phyloP scores from a whole-genome alignment of 208 protist species.

The Leishmania aethiopica region DNA sequence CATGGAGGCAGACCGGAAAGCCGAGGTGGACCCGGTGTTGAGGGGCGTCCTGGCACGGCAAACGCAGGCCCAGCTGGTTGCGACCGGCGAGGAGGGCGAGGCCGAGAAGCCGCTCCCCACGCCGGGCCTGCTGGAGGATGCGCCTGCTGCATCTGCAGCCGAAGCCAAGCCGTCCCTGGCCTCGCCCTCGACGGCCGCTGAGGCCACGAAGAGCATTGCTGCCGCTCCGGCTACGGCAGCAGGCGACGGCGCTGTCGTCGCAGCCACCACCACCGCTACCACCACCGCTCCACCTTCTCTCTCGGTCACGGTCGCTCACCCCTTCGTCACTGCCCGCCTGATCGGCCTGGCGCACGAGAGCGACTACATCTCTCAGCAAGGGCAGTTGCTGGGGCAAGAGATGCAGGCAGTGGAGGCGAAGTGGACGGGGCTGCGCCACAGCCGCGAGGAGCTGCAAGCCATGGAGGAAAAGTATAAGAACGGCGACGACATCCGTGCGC shows the following conservation, averaged over 20 bases:
- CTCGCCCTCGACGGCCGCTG: neutral
- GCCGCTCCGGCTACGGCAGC: neutral
- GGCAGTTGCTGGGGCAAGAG: conserved; percentile 52
- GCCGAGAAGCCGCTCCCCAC: neutral
- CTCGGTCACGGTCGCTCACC: conserved; percentile 57
- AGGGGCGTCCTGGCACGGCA: conserved; percentile 58
- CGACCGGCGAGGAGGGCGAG: neutral
- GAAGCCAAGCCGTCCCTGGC: neutral
- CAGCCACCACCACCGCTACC: neutral
- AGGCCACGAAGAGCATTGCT: neutral
- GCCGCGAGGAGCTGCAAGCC: conserved; percentile 37
- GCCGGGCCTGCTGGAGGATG: conserved; percentile 13
- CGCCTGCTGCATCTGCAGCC: neutral
- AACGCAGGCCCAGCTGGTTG: conserved; percentile 9
- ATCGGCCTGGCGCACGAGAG: conserved; percentile 68
- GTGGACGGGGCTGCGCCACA: conserved; percentile 43
- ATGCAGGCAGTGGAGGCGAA: conserved; percentile 56
- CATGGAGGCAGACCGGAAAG: conserved; percentile 65
- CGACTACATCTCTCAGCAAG: conserved; percentile 58
- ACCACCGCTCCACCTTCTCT: neutral
- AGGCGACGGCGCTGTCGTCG: neutral
- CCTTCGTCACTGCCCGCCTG: conserved; percentile 59
- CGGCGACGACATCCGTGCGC: conserved; percentile 51
- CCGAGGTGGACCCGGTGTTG: conserved; percentile 76
- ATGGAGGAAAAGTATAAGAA: conserved; percentile 70